Evolutionary conservation across 2,329 filamentous ascomycete species (phyloP).

Genomic region (Xylariaceae sp.): DNA sequence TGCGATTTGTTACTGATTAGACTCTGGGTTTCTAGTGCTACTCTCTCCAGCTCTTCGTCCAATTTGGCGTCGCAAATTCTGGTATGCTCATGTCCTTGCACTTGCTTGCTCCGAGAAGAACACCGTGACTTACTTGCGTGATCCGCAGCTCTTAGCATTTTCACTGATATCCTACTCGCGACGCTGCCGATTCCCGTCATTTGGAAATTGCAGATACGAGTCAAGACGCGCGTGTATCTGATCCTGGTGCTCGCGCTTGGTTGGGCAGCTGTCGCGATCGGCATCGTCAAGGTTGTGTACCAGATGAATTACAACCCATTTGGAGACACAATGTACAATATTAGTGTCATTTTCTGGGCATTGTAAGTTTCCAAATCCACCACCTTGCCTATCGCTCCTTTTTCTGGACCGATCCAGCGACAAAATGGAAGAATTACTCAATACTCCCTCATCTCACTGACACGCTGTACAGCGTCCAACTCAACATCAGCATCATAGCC

Average conservation of each 20-base stretch:
- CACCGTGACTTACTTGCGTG: neutral
- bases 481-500: constrained; percentile 38
- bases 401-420: too few relatives aligned
- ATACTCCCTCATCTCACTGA: constrained; percentile 13
- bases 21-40: constrained; percentile 6
- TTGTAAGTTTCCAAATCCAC: constrained; percentile 25
- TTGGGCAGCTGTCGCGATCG: constrained; percentile 38
- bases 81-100: constrained; percentile 8
- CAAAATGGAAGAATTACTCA: neutral
- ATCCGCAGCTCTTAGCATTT: constrained; percentile 36
- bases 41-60: constrained; percentile 15
- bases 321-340: constrained; percentile 32
- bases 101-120: too few relatives aligned
- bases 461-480: constrained; percentile 32
- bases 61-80: constrained; percentile 19
- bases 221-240: constrained; percentile 36
- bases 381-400: too few relatives aligned
- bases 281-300: constrained; percentile 37
- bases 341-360: constrained; percentile 30
- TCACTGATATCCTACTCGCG: constrained; percentile 42
- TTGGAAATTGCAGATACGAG: constrained; percentile 38
- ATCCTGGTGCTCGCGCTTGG: constrained; percentile 40
- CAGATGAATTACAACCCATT: constrained; percentile 32
- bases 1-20: too few relatives aligned
- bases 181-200: constrained; percentile 40